Percentiles rank a stretch among this genome's conserved stretches.
phyloP scores from a whole-genome alignment of 1,284 basidiomycete species.

The Fistulinella cinereoalba region DNA sequence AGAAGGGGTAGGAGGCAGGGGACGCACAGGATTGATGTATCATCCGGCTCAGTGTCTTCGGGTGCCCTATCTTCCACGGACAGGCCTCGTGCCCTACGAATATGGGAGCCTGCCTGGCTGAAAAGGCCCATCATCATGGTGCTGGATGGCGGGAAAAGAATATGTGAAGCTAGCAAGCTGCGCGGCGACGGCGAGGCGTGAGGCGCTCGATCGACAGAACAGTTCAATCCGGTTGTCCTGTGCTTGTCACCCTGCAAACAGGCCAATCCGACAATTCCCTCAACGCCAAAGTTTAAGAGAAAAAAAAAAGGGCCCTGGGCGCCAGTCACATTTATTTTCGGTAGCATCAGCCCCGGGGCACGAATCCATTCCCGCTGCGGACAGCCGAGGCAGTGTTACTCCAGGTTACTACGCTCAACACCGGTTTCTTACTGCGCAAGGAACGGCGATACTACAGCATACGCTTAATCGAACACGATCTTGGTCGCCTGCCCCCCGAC shows the following conservation, averaged over 20 bases:
- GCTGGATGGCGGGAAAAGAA: constrained; percentile 11
- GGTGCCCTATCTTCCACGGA: constrained; percentile 66
- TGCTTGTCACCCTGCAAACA: constrained; percentile 6
- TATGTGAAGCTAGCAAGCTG: constrained; percentile 10
- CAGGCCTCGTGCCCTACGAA: constrained; percentile 57
- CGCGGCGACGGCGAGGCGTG: constrained; percentile 27
- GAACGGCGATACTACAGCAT: neutral
- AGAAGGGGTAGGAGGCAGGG: constrained; percentile 13
- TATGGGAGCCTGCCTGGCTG: constrained; percentile 61
- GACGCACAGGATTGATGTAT: constrained; percentile 78
- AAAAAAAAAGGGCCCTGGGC: too few relatives aligned
- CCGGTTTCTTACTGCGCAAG: constrained; percentile 12
- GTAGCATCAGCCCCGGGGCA: too few relatives aligned
- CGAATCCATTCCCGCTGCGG: too few relatives aligned
- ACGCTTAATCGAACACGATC: constrained; percentile 68
- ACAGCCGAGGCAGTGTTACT: too few relatives aligned
- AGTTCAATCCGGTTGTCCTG: constrained; percentile 3
- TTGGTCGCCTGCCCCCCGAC: constrained; percentile 80
- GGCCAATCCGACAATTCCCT: too few relatives aligned
- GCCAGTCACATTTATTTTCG: too few relatives aligned
- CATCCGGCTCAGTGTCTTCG: constrained; percentile 77
- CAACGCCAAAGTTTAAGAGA: too few relatives aligned
- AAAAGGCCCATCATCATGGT: constrained; percentile 81
- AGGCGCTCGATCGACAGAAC: neutral
- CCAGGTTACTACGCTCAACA: constrained; percentile 2